Conservation (phyloP, 2,329 filamentous ascomycete species). For the Paecilomyces sp. region DNA sequence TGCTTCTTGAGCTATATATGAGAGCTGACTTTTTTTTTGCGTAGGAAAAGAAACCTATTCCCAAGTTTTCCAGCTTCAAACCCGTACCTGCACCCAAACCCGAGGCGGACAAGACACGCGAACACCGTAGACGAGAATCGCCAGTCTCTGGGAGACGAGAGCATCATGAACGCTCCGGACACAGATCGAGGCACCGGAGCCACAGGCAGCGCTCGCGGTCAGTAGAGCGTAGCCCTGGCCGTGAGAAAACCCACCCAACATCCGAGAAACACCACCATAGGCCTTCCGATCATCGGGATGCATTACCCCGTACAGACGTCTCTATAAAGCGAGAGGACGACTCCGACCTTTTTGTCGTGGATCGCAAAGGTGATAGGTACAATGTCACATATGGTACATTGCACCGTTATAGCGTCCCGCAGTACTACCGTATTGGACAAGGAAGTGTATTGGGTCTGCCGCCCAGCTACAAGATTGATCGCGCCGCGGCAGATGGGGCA, state of each 20-base stretch:
- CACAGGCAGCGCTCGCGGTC: conserved; percentile 18
- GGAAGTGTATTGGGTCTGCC: conserved; percentile 65
- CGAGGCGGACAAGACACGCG: conserved; percentile 13
- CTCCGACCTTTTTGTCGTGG: conserved; percentile 50
- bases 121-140: conserved; percentile 12
- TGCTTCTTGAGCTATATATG: neutral
- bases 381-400: conserved; percentile 68
- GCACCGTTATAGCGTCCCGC: conserved; percentile 64
- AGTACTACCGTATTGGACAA: conserved; percentile 61
- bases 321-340: conserved; percentile 11
- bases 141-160: conserved; percentile 4
- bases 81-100: conserved; percentile 33
- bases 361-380: conserved; percentile 68
- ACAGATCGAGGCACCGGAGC: conserved; percentile 15
- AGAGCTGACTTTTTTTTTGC: too few relatives aligned
- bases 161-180: conserved; percentile 15
- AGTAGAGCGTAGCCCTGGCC: conserved; percentile 10
- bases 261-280: conserved; percentile 5
- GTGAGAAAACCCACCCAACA: conserved; percentile 7
- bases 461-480: conserved; percentile 58
- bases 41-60: conserved; percentile 42
- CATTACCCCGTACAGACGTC: conserved; percentile 3
- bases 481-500: conserved; percentile 43
- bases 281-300: conserved; percentile 4
- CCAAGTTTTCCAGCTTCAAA: conserved; percentile 71